phyloP scores from a whole-genome alignment of 2,329 filamentous ascomycete species.

The Pyricularia sp. region DNA sequence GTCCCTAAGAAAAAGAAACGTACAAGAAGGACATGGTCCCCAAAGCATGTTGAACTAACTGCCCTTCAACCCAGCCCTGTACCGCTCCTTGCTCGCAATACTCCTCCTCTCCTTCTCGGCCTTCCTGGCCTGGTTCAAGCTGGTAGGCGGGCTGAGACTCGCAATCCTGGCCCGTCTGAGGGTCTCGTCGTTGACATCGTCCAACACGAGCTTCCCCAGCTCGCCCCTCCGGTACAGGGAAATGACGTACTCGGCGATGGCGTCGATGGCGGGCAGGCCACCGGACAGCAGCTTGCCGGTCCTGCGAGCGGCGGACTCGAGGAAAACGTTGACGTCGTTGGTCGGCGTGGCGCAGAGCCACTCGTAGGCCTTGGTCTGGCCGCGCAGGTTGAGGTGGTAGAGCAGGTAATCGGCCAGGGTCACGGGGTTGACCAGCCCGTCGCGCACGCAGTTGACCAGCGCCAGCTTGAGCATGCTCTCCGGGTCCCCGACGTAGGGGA shows the following conservation, averaged over 20 bases:
- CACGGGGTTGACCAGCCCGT: conserved; percentile 68
- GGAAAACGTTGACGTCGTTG: conserved; percentile 69
- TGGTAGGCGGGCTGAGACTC: conserved; percentile 38
- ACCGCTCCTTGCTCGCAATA: conserved; percentile 18
- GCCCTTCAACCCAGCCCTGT: not conserved
- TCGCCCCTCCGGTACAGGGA: conserved; percentile 72
- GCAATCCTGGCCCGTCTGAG: conserved; percentile 39
- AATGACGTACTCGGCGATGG: conserved; percentile 70
- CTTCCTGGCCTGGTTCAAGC: conserved; percentile 62
- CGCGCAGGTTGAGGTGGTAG: conserved; percentile 68
- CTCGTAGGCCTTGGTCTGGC: conserved; percentile 38
- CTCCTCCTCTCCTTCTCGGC: conserved; percentile 48
- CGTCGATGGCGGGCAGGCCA: conserved; percentile 59
- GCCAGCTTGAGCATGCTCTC: conserved; percentile 94
- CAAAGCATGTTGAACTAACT: not conserved
- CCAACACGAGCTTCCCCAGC: conserved; percentile 69
- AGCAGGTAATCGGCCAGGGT: conserved; percentile 86
- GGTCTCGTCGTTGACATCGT: conserved; percentile 57
- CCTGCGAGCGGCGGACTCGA: conserved; percentile 60
- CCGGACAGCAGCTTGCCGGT: conserved; percentile 71
- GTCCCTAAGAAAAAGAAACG: no score
- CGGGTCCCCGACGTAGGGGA: conserved; percentile 78
- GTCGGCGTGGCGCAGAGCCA: conserved; percentile 48
- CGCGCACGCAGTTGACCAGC: conserved; percentile 82
- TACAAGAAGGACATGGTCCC: not conserved